These are phyloP conservation scores for Acanthamoeba healyi DNA, from an alignment of 208 protist genomes.

Conservation along the genomic window DNA sequence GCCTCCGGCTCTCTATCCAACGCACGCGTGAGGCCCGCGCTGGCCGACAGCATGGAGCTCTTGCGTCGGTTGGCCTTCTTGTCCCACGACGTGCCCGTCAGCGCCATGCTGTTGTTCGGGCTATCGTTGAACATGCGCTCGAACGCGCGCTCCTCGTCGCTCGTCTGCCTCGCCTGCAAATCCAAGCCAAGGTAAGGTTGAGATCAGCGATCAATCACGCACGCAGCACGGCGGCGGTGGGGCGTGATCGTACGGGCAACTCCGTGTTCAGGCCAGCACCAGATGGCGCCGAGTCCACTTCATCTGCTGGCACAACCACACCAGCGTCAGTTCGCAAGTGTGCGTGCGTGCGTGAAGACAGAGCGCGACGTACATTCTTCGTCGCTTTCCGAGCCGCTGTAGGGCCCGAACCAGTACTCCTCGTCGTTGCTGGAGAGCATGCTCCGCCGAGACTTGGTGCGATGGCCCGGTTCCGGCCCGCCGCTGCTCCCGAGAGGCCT, in stretches of 20 bases:
- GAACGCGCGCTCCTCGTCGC: neutral
- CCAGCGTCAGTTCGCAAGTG: neutral
- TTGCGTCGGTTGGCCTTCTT: neutral
- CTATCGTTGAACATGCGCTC: neutral
- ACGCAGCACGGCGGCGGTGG: no score
- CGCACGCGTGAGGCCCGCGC: neutral
- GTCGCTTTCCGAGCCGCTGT: neutral
- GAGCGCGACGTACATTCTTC: neutral
- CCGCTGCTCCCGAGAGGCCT: neutral
- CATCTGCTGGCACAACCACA: no score
- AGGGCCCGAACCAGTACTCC: conserved; percentile 7
- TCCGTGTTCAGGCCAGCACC: no score
- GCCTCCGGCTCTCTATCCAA: no score
- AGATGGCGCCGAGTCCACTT: no score
- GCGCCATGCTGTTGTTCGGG: neutral
- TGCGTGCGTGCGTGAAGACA: neutral
- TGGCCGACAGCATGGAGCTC: neutral
- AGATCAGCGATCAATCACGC: no score
- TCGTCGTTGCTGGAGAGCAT: neutral
- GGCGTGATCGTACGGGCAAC: no score
- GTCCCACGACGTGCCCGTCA: neutral
- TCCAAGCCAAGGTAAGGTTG: no score
- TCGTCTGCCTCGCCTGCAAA: no score
- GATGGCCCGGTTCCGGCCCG: neutral
- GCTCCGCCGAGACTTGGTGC: neutral